Evolutionary conservation across 805 yeast species (phyloP), one percentile per base, ranked within the genome.

Genomic region (Pichia phayaonensis): DNA sequence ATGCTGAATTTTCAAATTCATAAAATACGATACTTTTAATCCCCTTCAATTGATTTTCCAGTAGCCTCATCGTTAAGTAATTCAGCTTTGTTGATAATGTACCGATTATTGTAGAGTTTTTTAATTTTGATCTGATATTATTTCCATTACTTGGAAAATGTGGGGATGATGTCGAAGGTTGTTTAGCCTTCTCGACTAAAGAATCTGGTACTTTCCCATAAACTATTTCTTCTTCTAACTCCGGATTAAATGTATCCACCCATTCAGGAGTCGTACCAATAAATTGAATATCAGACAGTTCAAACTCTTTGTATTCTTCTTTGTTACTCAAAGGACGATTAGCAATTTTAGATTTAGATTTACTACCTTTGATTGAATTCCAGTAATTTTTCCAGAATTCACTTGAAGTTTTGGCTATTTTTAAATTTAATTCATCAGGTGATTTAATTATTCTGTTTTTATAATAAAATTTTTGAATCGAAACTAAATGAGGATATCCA

Each of bases 1-100:
- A 83, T 0, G 89, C 90, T 45, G 80, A 74, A 55, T 84, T 88
- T 60, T 82, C 87, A 62, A 79, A 81, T 54, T 84, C 89, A 60
- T 79, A 84, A 60, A 84, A 84, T 0, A 84, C 80, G 26, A 84
- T 70, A 16, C 84, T 75, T 61, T 84, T 80, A 47, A 77, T 60
- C 4, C 72, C 70, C 10, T 61, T 49, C 11, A 56, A 51, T 53
- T 79, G 79, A 58, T 83, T 77, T 46, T 80, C 83, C 26, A 80
- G 59, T 10, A 83, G 57, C 52, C 79, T 68, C 16, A 83, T 69
- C 0, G 79, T 72, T 51, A 84, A 64, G 54, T 84, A 84, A 5
- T 87, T 77, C 16, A 84, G 63, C 57, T 84, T 84, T 0, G 82
- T 67, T 0, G 89, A 83, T 0, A 82, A 76, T 0, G 86, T 77